Percentiles rank a stretch among this genome's conserved stretches.
Evolutionary conservation across 352 stramenopile genomes (phyloP).

Genomic region (Phytophthora vignae): DNA sequence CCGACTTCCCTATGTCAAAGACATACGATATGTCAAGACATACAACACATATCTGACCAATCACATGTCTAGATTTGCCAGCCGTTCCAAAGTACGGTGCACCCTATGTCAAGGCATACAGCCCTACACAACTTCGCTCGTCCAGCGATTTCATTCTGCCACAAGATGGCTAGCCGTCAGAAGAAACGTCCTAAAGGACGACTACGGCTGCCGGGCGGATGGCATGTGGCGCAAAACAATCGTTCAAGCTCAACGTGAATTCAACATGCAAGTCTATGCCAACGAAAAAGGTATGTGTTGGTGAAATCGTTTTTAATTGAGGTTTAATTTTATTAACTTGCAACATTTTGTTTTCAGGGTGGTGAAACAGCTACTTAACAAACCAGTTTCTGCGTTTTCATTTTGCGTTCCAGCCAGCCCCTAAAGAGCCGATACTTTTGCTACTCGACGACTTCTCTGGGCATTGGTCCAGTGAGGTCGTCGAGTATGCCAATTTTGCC

Average conservation of each 20-base stretch:
- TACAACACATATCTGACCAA: no score
- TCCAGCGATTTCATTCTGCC: no score
- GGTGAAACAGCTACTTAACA: not conserved
- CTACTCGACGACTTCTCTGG: slow-evolving; percentile 6
- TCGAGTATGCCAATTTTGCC: not conserved
- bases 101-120: no score
- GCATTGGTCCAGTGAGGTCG: slow-evolving; percentile 2
- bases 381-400: not conserved
- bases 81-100: no score
- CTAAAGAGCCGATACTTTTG: not conserved
- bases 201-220: not conserved
- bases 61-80: no score
- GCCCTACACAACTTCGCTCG: no score
- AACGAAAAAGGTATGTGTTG: not conserved
- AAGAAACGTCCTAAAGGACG: no score
- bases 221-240: not conserved
- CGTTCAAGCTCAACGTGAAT: not conserved
- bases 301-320: not conserved
- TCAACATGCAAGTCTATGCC: not conserved
- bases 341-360: not conserved
- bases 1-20: no score
- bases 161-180: no score
- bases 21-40: no score
- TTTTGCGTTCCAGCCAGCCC: not conserved
- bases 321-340: not conserved